phyloP scores from a whole-genome alignment of 2,329 filamentous ascomycete genomes.

The Penicillium sp. region DNA sequence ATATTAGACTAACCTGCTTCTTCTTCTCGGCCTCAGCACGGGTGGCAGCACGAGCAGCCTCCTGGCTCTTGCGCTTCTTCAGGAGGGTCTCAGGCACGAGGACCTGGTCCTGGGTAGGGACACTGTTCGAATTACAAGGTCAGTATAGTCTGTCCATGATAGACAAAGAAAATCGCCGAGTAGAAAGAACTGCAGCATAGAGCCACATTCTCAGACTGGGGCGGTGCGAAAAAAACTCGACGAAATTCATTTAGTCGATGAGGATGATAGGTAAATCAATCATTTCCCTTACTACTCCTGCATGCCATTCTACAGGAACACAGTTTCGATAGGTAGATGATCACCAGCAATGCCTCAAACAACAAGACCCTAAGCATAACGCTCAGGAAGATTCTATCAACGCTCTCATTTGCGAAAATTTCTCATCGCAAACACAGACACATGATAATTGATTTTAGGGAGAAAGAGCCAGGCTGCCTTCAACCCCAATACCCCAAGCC shows the following conservation, averaged over 20 bases:
- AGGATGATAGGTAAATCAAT: slow-evolving; percentile 41
- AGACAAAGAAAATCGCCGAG: slow-evolving; percentile 67
- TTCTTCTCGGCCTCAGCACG: slow-evolving; percentile 75
- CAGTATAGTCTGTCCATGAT: slow-evolving; percentile 77
- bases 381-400: slow-evolving; percentile 53
- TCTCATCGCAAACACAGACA: slow-evolving; percentile 29
- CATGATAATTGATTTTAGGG: slow-evolving; percentile 72
- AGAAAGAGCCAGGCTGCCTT: slow-evolving; percentile 60
- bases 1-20: slow-evolving; percentile 70
- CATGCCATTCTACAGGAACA: slow-evolving; percentile 24
- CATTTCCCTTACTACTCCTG: slow-evolving; percentile 20
- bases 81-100: slow-evolving; percentile 98
- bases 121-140: slow-evolving; percentile 61
- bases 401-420: slow-evolving; percentile 23
- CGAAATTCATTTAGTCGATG: slow-evolving; percentile 75
- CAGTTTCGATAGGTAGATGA: slow-evolving; percentile 23
- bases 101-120: slow-evolving; percentile 92
- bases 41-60: slow-evolving; percentile 95
- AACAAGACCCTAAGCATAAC: slow-evolving; percentile 64
- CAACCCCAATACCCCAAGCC: slow-evolving; percentile 73
- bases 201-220: slow-evolving; percentile 84
- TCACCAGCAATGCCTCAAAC: slow-evolving; percentile 58
- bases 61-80: slow-evolving; percentile 99
- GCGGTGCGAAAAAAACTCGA: slow-evolving; percentile 65
- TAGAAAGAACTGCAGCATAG: slow-evolving; percentile 84